phyloP scores from a whole-genome alignment of 768 basidiomycete genomes.

The Boletus pseudo-olivaceus region DNA sequence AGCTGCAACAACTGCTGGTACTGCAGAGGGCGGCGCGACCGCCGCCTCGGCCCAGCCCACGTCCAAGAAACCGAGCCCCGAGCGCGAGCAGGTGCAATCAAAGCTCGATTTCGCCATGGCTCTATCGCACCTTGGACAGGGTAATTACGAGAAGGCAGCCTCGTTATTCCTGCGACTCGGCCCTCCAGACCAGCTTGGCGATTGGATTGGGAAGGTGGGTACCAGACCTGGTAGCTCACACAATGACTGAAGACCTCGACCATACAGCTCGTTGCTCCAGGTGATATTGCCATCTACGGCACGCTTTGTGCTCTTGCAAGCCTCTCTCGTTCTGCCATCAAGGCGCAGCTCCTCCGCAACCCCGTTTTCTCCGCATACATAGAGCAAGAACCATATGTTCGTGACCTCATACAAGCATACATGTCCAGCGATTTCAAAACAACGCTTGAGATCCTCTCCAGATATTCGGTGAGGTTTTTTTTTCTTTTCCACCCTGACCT shows the following conservation, averaged over 20 bases:
- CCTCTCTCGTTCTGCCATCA: slow-evolving; percentile 66
- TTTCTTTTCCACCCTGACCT: neutral
- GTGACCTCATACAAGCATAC: slow-evolving; percentile 84
- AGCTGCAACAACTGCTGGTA: slow-evolving; percentile 31
- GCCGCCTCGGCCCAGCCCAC: slow-evolving; percentile 17
- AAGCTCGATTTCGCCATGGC: slow-evolving; percentile 82
- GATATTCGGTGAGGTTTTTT: slow-evolving; percentile 55
- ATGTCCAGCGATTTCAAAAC: slow-evolving; percentile 84
- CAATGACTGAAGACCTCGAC: neutral
- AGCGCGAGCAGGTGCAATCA: slow-evolving; percentile 64
- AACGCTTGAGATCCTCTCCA: slow-evolving; percentile 69
- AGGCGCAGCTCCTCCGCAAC: slow-evolving; percentile 63
- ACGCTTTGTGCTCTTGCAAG: slow-evolving; percentile 82
- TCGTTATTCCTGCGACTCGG: slow-evolving; percentile 67
- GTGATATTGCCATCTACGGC: slow-evolving; percentile 85
- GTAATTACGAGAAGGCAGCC: slow-evolving; percentile 80
- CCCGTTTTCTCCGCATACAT: slow-evolving; percentile 70
- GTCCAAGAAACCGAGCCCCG: slow-evolving; percentile 46
- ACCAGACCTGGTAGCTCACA: neutral
- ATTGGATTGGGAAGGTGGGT: slow-evolving; percentile 72
- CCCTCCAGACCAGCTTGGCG: slow-evolving; percentile 59
- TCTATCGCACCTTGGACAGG: slow-evolving; percentile 67
- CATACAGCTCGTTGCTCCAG: slow-evolving; percentile 60
- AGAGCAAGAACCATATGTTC: slow-evolving; percentile 82
- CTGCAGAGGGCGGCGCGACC: slow-evolving; percentile 19